Conservation (phyloP, 768 basidiomycete species). For the Collybia sordida region DNA sequence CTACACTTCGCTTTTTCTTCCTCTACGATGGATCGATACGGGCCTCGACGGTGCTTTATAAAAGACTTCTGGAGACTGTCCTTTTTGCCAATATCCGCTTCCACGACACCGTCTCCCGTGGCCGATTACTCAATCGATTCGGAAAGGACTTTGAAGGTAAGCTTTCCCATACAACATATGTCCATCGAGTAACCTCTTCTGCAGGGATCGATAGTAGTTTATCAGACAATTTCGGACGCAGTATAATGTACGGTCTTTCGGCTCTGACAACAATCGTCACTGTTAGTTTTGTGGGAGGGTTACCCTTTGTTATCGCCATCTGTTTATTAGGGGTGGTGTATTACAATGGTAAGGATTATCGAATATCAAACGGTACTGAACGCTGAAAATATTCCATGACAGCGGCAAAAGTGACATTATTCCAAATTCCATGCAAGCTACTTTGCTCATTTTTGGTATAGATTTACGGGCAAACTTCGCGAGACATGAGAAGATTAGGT, state of each 20-base stretch:
- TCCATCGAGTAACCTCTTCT: constrained; percentile 10
- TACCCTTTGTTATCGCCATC: constrained; percentile 66
- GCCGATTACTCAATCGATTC: constrained; percentile 78
- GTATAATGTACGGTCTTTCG: constrained; percentile 68
- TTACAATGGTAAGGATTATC: constrained; percentile 55
- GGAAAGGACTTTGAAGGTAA: constrained; percentile 86
- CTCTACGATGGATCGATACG: constrained; percentile 81
- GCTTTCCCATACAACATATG: constrained; percentile 15
- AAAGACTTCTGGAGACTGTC: constrained; percentile 72
- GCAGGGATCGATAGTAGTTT: constrained; percentile 79
- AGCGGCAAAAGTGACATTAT: constrained; percentile 35
- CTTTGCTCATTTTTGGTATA: constrained; percentile 11
- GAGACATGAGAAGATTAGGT: constrained; percentile 83
- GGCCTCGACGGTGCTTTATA: constrained; percentile 75
- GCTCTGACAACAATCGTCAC: constrained; percentile 70
- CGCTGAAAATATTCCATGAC: no score
- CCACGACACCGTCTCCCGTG: constrained; percentile 89
- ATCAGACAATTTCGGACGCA: constrained; percentile 83
- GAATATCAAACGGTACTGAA: no score
- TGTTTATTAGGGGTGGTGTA: constrained; percentile 60
- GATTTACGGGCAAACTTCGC: constrained; percentile 72
- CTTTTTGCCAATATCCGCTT: constrained; percentile 89
- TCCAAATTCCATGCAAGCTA: background rate
- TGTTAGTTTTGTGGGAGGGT: constrained; percentile 76
- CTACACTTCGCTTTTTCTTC: constrained; percentile 66